phyloP scores from a whole-genome alignment of 805 yeast genomes.

The Yarrowia bubula region DNA sequence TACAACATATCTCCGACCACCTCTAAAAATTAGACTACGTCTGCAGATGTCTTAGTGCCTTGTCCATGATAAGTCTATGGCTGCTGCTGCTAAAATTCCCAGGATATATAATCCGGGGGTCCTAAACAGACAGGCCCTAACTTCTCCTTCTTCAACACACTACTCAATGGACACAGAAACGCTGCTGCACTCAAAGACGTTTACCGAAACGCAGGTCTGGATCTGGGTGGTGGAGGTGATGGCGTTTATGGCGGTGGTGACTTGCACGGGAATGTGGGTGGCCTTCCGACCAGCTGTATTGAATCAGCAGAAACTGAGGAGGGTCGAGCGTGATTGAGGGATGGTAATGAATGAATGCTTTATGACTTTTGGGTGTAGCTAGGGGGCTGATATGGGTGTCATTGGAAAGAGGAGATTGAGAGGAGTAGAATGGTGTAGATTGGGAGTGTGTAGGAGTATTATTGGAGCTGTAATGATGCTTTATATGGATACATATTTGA shows the following conservation, averaged over 20 bases:
- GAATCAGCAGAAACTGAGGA: neutral
- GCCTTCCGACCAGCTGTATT: neutral
- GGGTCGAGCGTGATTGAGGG: no score
- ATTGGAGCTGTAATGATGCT: no score
- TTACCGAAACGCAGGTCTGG: neutral
- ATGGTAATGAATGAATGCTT: no score
- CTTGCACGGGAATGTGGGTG: neutral
- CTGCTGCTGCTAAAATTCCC: neutral
- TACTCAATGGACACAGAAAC: neutral
- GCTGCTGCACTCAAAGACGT: neutral
- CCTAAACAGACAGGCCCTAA: neutral
- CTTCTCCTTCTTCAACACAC: no score
- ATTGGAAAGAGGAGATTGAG: no score
- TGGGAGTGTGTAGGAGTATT: no score
- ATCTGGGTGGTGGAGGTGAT: conserved; percentile 13
- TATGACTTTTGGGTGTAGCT: no score
- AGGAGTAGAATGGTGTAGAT: no score
- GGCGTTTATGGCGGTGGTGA: neutral
- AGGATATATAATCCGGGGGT: neutral
- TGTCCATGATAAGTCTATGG: neutral
- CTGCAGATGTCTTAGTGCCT: neutral
- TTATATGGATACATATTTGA: no score
- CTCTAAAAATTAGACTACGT: neutral
- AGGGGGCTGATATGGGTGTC: no score
- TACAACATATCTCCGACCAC: neutral